A percentile compares a stretch with the other conserved stretches of the same genome.
Evolutionary conservation across 352 stramenopile genomes (phyloP).

Genomic region (Saprolegnia parasitica): DNA sequence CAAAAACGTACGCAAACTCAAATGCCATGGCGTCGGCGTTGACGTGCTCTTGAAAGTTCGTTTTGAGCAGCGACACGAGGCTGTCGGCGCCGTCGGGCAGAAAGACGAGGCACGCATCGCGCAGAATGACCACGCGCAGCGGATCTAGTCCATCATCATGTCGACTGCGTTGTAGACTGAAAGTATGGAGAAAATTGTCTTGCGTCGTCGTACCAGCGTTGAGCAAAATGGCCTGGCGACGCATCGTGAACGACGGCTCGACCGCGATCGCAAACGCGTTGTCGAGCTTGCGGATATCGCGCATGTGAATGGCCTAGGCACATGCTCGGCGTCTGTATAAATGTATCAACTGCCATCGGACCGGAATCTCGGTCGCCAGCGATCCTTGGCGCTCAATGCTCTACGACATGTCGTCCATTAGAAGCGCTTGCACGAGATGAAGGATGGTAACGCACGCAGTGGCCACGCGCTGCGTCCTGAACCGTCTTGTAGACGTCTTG

Average conservation of each 20-base stretch:
- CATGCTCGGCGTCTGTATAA: neutral
- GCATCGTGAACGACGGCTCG: constrained; percentile 62
- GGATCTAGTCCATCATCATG: constrained; percentile 37
- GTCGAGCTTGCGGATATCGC: constrained; percentile 71
- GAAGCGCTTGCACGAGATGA: too few relatives aligned
- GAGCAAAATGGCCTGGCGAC: constrained; percentile 73
- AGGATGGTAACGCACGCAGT: neutral
- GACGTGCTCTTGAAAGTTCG: constrained; percentile 41
- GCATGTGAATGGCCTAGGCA: constrained; percentile 55
- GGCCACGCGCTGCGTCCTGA: constrained; percentile 22
- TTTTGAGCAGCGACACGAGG: constrained; percentile 39
- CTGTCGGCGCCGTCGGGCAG: constrained; percentile 45
- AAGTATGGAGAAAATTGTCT: too few relatives aligned
- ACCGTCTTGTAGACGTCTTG: constrained; percentile 51
- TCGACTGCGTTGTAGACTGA: neutral
- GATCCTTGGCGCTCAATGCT: too few relatives aligned
- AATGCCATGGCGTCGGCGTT: constrained; percentile 30
- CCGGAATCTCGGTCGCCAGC: constrained; percentile 3
- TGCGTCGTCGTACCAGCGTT: constrained; percentile 53
- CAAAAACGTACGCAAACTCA: constrained; percentile 36
- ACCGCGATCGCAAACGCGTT: constrained; percentile 65
- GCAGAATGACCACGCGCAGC: constrained; percentile 43
- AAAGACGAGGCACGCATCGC: constrained; percentile 40
- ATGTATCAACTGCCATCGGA: neutral
- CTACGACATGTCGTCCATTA: too few relatives aligned